Base-by-base conservation (phyloP, 306 rosid genomes). In the Acacia crassicarpa region DNA sequence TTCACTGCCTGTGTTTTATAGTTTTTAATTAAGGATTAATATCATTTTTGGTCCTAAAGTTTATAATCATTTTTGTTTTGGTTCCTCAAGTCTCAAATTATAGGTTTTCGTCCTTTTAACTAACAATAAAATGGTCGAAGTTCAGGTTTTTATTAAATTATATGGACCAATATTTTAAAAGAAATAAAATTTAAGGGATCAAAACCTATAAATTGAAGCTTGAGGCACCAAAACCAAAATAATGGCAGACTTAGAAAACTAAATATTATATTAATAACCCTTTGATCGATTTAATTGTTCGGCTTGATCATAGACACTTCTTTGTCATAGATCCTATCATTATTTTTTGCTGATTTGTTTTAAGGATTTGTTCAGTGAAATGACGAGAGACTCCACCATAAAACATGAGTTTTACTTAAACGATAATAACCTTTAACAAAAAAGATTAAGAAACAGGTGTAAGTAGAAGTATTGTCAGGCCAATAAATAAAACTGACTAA, bases 231-330 rank as follows among this genome's bases (percentile, higher is more conserved):
- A 35, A 35, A 35, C 40, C 3, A 35, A 35, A 35, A 35, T 35
- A 7, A 35, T 5, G 40, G 7, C 1, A 35, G 7, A 35, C 6
- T 1, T 0, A 35, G 3, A 0, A 5, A 0, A 35, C 0, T 1
- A 35, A 5, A 35, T 35, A 35, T 35, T 35, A 35, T 35, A 1
- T 35, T 35, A 35, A 35, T 35, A 35, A 35, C 40, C 40, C 40
- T 41, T 41, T 45, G 17, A 46, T 49, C 56, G 58, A 46, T 79
- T 38, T 49, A 8, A 72, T 27, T 51, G 5, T 11, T 51, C 9
- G 9, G 22, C 22, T 17, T 51, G 58, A 51, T 51, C 8, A 5
- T 49, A 38, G 7, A 33, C 13, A 8, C 23, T 23, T 61, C 4
- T 23, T 25, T 12, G 33, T 27, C 19, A 59, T 25, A 23, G 30